Evolutionary conservation across 2,329 filamentous ascomycete species (phyloP), one percentile per base, ranked within the genome.

Genomic region (Dactylonectria estremocensis): DNA sequence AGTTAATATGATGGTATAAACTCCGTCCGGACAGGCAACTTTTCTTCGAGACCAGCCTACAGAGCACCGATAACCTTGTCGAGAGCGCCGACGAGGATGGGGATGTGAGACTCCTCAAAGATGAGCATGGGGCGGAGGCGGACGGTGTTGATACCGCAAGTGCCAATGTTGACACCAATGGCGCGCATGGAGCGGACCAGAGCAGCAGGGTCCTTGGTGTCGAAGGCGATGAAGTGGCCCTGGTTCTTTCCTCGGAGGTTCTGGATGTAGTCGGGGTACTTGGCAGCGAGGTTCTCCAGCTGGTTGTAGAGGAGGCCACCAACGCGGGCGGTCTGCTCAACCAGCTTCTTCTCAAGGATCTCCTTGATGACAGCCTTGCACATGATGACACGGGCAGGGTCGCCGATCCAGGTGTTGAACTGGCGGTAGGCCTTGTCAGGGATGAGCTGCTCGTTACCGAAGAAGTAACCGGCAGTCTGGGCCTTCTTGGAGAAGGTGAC

Each of bases 401-500:
- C 93, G 74, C 93, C 93, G 86, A 95, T 94, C 93, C 93, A 95
- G 63, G 93, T 95, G 84, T 95, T 95, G 84, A 95, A 95, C 83
- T 95, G 93, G 69, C 93, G 89, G 84, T 95, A 95, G 33, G 93
- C 91, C 84, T 93, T 93, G 82, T 95, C 94, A 24, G 93, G 93
- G 57, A 92, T 85, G 57, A 95, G 85, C 50, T 88, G 89, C n/a
- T 88, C 86, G 84, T 95, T 91, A 49, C 91, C 91, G 78, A 89
- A 95, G 84, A 93, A 95, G 85, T 94, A 95, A 3, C 93, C 93
- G 13, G 93, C 93, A 16, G 93, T 92, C 83, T 95, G 93, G 2
- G 93, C 93, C 84, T 95, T 95, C 87, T 95, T 95, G 72, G 89
- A 92, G 84, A 95, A 95, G 31, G 93, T 95, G n/a, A 95, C 93